Conservation (phyloP, 169 alveolate genomes). For the Toxoplasma gondii region DNA sequence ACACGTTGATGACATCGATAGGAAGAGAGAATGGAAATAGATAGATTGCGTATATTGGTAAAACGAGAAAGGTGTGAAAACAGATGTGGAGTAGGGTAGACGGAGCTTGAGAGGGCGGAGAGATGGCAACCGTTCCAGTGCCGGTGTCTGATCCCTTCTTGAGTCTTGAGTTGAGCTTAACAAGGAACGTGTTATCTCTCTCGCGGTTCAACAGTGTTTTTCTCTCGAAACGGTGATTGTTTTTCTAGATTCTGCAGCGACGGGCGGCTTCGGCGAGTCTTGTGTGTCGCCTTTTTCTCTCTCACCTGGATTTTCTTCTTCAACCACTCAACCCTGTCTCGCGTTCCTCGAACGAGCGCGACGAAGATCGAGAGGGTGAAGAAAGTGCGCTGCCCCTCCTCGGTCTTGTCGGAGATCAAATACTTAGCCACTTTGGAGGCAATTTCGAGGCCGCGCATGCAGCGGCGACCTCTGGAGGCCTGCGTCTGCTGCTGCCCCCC, state of each 20-base stretch:
- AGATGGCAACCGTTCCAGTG: too few relatives aligned
- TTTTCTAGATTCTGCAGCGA: constrained; percentile 56
- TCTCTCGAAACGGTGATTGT: neutral
- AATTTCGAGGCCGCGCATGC: constrained; percentile 12
- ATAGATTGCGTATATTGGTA: too few relatives aligned
- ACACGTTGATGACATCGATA: too few relatives aligned
- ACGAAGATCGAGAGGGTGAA: neutral
- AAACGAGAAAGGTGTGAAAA: too few relatives aligned
- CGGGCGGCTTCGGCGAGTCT: constrained; percentile 67
- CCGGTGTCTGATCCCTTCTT: too few relatives aligned
- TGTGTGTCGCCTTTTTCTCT: constrained; percentile 64
- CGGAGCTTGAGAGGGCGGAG: too few relatives aligned
- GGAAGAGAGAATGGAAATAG: too few relatives aligned
- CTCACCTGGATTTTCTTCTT: constrained; percentile 59
- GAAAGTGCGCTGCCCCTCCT: neutral
- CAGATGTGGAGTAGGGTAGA: too few relatives aligned
- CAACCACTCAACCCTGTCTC: constrained; percentile 38
- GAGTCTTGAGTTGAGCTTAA: too few relatives aligned
- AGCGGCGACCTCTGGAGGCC: constrained; percentile 35
- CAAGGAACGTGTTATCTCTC: too few relatives aligned
- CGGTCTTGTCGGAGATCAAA: neutral
- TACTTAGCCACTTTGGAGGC: neutral
- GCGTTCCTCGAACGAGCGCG: neutral
- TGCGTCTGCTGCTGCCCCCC: constrained; percentile 57
- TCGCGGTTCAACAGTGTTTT: neutral